Conservation (phyloP, 2,329 filamentous ascomycete genomes). For the Ramularia endophylla region DNA sequence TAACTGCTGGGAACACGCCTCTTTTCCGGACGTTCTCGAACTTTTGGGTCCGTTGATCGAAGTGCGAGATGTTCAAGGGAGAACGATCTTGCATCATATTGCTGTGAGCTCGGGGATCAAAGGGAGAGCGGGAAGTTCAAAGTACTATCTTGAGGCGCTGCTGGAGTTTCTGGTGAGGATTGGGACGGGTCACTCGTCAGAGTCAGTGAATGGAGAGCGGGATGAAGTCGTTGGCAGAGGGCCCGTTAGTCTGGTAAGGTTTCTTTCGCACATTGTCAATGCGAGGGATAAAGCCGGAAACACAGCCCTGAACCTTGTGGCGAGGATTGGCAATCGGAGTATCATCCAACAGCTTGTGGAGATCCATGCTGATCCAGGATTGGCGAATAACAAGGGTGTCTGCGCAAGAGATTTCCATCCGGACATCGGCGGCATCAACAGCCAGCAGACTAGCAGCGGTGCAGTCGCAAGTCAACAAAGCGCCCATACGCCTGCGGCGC, state of each 20-base stretch:
- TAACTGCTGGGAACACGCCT: conserved; percentile 86
- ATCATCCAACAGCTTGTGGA: conserved; percentile 97
- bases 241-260: conserved; percentile 80
- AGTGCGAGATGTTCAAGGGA: conserved; percentile 77
- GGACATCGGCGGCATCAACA: conserved; percentile 51
- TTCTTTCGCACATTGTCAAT: conserved; percentile 97
- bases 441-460: conserved; percentile 34
- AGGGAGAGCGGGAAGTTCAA: conserved; percentile 81
- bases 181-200: conserved; percentile 47
- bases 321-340: conserved; percentile 84
- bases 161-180: conserved; percentile 92
- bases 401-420: conserved; percentile 93
- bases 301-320: conserved; percentile 89
- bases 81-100: conserved; percentile 93
- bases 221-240: conserved; percentile 34
- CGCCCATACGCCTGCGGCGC: too few relatives aligned
- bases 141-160: conserved; percentile 92
- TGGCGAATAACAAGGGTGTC: conserved; percentile 83
- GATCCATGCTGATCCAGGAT: conserved; percentile 87
- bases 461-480: conserved; percentile 22
- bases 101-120: conserved; percentile 94
- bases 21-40: conserved; percentile 85
- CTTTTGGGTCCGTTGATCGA: conserved; percentile 86
- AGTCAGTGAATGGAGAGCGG: conserved; percentile 4
- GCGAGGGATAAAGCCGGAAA: conserved; percentile 90